phyloP scores from a whole-genome alignment of 2,329 filamentous ascomycete genomes.

The Penicillium verrucosum region DNA sequence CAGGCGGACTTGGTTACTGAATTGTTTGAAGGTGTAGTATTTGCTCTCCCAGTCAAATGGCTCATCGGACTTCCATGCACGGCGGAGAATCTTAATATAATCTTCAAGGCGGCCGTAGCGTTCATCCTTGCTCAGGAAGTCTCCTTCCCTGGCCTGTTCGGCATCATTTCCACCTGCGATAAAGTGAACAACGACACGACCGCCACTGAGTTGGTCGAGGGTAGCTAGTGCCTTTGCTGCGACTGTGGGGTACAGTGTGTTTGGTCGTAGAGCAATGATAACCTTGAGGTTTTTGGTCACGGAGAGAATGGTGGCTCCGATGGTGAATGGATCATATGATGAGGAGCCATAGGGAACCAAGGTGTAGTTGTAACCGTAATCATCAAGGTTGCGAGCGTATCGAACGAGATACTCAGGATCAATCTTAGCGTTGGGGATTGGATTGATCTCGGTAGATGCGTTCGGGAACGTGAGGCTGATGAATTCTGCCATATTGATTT shows the following conservation, averaged over 20 bases:
- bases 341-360: conserved; percentile 58
- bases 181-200: conserved; percentile 60
- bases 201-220: conserved; percentile 57
- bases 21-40: conserved; percentile 59
- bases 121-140: conserved; percentile 57
- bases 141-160: conserved; percentile 60
- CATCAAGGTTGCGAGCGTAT: conserved; percentile 29
- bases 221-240: conserved; percentile 61
- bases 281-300: conserved; percentile 59
- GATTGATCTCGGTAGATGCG: conserved; percentile 54
- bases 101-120: conserved; percentile 59
- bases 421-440: conserved; percentile 51
- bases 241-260: conserved; percentile 61
- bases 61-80: conserved; percentile 56
- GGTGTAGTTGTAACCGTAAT: conserved; percentile 61
- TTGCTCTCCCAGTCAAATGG: conserved; percentile 61
- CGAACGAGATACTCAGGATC: conserved; percentile 39
- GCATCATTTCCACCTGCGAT: conserved; percentile 61
- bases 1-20: conserved; percentile 54
- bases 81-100: conserved; percentile 59
- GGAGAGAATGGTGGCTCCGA: conserved; percentile 57
- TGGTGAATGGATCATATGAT: conserved; percentile 56
- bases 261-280: conserved; percentile 61
- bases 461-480: conserved; percentile 59
- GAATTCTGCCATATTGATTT: conserved; percentile 47